phyloP scores from a whole-genome alignment of 805 yeast genomes.

The Millerozyma miso region DNA sequence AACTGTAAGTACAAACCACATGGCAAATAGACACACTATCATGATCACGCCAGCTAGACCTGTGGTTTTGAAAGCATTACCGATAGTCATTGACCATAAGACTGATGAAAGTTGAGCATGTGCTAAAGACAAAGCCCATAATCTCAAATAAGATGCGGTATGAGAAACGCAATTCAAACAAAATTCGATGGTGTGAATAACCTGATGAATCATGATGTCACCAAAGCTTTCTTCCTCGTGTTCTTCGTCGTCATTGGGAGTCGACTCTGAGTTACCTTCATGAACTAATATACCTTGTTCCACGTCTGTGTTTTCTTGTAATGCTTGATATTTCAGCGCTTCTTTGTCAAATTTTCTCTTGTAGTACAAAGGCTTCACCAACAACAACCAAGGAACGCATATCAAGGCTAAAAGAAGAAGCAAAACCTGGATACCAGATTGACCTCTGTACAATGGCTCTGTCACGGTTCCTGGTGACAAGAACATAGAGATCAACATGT shows the following conservation, averaged over 20 bases:
- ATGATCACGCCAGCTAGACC: constrained; percentile 66
- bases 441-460: constrained; percentile 78
- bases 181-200: constrained; percentile 95
- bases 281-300: constrained; percentile 29
- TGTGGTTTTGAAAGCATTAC: constrained; percentile 64
- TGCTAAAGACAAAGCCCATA: constrained; percentile 96
- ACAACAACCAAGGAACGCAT: constrained; percentile 89
- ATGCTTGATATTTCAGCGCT: constrained; percentile 45
- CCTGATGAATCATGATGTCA: constrained; percentile 94
- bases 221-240: constrained; percentile 72
- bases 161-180: constrained; percentile 97
- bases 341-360: constrained; percentile 52
- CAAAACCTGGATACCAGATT: constrained; percentile 67
- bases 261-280: constrained; percentile 42
- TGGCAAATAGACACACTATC: constrained; percentile 78
- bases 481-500: constrained; percentile 95
- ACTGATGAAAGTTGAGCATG: constrained; percentile 96
- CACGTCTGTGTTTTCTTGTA: constrained; percentile 23
- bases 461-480: constrained; percentile 86
- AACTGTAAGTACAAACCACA: constrained; percentile 93
- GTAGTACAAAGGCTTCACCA: constrained; percentile 76
- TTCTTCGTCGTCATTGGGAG: constrained; percentile 43
- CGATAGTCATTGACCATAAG: constrained; percentile 92
- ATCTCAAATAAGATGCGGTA: constrained; percentile 92
- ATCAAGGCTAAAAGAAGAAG: constrained; percentile 72